Evolutionary conservation across 2,329 filamentous ascomycete species (phyloP).

Genomic region (Emergomyces africanus): DNA sequence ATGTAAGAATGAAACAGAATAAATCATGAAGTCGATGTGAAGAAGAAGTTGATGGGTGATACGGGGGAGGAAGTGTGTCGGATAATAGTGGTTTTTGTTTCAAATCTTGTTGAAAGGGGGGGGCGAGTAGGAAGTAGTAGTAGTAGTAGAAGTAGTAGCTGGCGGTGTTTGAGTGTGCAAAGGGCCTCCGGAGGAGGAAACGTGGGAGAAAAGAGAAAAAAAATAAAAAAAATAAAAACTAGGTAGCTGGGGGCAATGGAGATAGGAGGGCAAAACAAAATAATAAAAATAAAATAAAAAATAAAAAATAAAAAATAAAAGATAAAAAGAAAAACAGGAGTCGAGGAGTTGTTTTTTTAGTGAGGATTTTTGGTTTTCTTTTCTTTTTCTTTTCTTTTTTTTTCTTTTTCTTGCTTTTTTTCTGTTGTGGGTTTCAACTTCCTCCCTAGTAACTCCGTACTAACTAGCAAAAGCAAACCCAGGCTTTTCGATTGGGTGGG

Average conservation of each 20-base stretch:
- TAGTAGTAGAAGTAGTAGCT: no score
- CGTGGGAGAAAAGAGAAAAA: constrained; percentile 2
- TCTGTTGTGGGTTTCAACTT: constrained; percentile 9
- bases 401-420: constrained; percentile 2
- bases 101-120: background rate
- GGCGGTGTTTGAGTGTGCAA: background rate
- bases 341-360: no score
- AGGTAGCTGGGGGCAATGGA: no score
- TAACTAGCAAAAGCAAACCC: constrained; percentile 3
- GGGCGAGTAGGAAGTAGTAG: no score
- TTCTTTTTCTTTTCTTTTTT: no score
- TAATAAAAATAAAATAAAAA: constrained; percentile 3
- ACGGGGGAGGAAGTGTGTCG: background rate
- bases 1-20: constrained; percentile 7
- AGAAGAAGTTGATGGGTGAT: constrained; percentile 1
- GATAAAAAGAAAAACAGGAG: constrained; percentile 2
- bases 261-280: constrained; percentile 1
- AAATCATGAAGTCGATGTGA: constrained; percentile 6
- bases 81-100: background rate
- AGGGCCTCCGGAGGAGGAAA: no score
- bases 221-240: constrained; percentile 3
- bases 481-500: constrained; percentile 6
- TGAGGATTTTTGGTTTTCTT: no score
- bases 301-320: constrained; percentile 4
- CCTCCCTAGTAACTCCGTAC: no score